Evolutionary conservation across 768 basidiomycete species (phyloP).

Genomic region (Mycena chlorophos): DNA sequence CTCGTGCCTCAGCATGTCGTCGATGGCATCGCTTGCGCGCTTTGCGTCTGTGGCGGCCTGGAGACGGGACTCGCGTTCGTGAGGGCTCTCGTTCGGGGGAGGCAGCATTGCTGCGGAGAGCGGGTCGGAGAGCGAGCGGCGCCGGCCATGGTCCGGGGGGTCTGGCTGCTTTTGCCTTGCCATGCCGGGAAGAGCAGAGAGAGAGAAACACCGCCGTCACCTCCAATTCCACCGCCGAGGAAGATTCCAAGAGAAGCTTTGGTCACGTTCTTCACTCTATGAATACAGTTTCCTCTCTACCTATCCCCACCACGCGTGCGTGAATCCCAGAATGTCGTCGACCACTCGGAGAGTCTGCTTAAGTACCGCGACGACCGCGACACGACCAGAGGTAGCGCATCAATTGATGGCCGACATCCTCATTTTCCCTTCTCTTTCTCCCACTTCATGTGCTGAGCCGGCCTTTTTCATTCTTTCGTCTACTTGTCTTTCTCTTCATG

Average conservation of each 20-base stretch:
- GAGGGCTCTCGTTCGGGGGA: slow-evolving; percentile 69
- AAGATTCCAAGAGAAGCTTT: neutral
- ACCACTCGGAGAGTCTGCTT: no score
- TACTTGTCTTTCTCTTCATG: slow-evolving; percentile 8
- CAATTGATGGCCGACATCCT: neutral
- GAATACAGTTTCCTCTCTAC: no score
- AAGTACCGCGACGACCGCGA: no score
- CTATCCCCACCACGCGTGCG: no score
- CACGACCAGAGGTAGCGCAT: no score
- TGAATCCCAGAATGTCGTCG: no score
- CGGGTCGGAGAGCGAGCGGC: slow-evolving; percentile 63
- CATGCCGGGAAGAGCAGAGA: slow-evolving; percentile 31
- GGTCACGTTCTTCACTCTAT: no score
- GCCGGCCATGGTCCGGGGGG: slow-evolving; percentile 34
- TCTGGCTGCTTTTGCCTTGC: slow-evolving; percentile 36
- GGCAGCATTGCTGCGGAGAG: slow-evolving; percentile 67
- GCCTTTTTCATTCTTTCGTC: slow-evolving; percentile 1
- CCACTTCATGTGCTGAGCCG: slow-evolving; percentile 15
- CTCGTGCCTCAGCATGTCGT: slow-evolving; percentile 74
- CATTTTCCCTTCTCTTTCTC: slow-evolving; percentile 2
- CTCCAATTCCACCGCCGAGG: neutral
- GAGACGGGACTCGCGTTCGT: slow-evolving; percentile 65
- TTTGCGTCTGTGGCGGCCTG: slow-evolving; percentile 70
- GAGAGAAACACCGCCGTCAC: neutral
- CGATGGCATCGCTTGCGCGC: slow-evolving; percentile 73